Evolutionary conservation across 352 stramenopile species (phyloP).

Genomic region (Pythium aquatile): DNA sequence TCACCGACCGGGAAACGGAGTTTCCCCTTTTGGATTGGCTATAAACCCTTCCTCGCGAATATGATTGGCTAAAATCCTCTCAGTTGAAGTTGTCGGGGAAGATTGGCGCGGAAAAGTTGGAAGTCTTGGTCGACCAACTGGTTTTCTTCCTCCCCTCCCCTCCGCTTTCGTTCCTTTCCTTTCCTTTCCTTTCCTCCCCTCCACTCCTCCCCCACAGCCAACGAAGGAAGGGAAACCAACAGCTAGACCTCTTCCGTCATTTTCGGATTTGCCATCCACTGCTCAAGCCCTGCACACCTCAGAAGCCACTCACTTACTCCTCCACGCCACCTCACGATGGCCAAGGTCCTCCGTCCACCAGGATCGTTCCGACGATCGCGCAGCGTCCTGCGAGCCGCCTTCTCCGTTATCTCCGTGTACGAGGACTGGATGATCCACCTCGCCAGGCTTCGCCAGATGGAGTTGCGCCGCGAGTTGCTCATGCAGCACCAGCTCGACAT

Average conservation of each 20-base stretch:
- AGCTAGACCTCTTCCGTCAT: background rate
- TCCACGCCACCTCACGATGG: slow-evolving; percentile 9
- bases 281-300: background rate
- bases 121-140: slow-evolving; percentile 1
- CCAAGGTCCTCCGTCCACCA: slow-evolving; percentile 20
- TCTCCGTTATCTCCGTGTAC: background rate
- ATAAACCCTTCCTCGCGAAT: no score
- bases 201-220: background rate
- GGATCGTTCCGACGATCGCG: slow-evolving; percentile 7
- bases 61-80: slow-evolving; percentile 12
- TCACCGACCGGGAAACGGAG: background rate
- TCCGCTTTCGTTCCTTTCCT: background rate
- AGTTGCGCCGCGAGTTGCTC: background rate
- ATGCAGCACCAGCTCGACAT: background rate
- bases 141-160: background rate
- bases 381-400: background rate
- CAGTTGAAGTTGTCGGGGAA: slow-evolving; percentile 16
- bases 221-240: background rate
- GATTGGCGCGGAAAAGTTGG: background rate
- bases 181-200: background rate
- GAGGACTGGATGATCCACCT: background rate
- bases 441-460: background rate
- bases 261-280: background rate
- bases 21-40: slow-evolving; percentile 11
- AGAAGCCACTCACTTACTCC: background rate